phyloP scores from a whole-genome alignment of 2,329 filamentous ascomycete species.

The Fusarium transvaalense region DNA sequence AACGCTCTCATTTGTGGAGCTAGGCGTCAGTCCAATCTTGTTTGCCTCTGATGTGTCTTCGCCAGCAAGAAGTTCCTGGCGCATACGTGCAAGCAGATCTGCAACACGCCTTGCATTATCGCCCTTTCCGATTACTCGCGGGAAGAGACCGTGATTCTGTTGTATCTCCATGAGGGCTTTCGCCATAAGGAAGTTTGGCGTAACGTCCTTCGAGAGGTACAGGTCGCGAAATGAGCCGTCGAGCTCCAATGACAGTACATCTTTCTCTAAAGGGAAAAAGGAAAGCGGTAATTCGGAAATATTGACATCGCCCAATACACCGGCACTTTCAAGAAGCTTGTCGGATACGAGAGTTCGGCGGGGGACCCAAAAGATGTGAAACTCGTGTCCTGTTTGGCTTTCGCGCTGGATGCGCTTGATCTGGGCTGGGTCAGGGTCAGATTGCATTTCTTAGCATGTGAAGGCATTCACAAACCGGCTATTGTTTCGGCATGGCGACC shows the following conservation, averaged over 20 bases:
- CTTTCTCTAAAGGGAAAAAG: slow-evolving; percentile 92
- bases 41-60: slow-evolving; percentile 75
- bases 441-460: neutral
- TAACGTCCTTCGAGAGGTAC: slow-evolving; percentile 91
- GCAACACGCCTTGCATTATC: slow-evolving; percentile 92
- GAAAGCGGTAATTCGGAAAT: slow-evolving; percentile 88
- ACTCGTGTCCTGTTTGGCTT: slow-evolving; percentile 92
- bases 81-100: slow-evolving; percentile 89
- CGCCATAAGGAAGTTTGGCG: slow-evolving; percentile 87
- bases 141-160: slow-evolving; percentile 91
- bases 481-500: slow-evolving; percentile 85
- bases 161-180: slow-evolving; percentile 96
- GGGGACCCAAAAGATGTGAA: slow-evolving; percentile 96
- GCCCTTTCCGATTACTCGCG: slow-evolving; percentile 93
- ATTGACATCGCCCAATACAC: slow-evolving; percentile 91
- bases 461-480: slow-evolving; percentile 75
- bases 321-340: slow-evolving; percentile 90
- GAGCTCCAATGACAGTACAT: slow-evolving; percentile 90
- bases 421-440: slow-evolving; percentile 74
- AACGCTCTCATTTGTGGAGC: slow-evolving; percentile 87
- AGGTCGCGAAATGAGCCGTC: slow-evolving; percentile 88
- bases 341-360: slow-evolving; percentile 92
- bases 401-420: slow-evolving; percentile 90
- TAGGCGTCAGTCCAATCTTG: slow-evolving; percentile 81
- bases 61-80: slow-evolving; percentile 85